Evolutionary conservation across 2,329 filamentous ascomycete genomes (phyloP).

Genomic region (Dactylellina leptospora): DNA sequence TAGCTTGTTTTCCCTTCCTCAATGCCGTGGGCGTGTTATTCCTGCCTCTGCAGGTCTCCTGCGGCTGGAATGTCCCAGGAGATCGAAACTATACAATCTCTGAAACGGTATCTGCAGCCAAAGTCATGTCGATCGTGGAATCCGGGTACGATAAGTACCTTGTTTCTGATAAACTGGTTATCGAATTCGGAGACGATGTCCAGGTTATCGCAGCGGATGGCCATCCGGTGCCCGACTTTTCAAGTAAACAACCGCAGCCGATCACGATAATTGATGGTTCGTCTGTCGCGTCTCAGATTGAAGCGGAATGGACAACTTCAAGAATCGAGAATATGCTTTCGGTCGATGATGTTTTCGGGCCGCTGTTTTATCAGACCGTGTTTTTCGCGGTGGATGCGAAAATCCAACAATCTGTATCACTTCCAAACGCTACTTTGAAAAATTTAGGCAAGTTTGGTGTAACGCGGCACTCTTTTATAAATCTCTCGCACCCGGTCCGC

Average conservation of each 20-base stretch:
- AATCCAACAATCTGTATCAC: slow-evolving; percentile 1
- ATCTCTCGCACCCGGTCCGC: neutral
- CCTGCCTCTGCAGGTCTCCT: too few relatives aligned
- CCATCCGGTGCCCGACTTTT: neutral
- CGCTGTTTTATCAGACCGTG: slow-evolving; percentile 14
- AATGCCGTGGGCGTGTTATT: too few relatives aligned
- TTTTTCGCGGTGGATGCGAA: slow-evolving; percentile 2
- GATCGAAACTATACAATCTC: too few relatives aligned
- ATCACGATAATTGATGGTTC: slow-evolving; percentile 25
- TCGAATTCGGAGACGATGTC: neutral
- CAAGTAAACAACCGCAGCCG: neutral
- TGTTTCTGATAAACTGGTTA: slow-evolving; percentile 20
- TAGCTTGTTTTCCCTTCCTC: too few relatives aligned
- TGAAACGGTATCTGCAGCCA: neutral
- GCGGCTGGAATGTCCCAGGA: too few relatives aligned
- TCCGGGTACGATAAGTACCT: slow-evolving; percentile 12
- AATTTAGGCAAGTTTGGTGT: slow-evolving; percentile 4
- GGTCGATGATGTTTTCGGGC: slow-evolving; percentile 29
- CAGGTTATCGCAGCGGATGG: neutral
- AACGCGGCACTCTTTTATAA: neutral
- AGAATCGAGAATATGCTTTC: slow-evolving; percentile 23
- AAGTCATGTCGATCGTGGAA: slow-evolving; percentile 9
- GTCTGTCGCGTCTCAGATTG: neutral
- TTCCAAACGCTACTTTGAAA: neutral
- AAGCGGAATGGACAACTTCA: slow-evolving; percentile 3